Conservation (phyloP, 352 stramenopile species). For the Phytophthora chlamydospora region DNA sequence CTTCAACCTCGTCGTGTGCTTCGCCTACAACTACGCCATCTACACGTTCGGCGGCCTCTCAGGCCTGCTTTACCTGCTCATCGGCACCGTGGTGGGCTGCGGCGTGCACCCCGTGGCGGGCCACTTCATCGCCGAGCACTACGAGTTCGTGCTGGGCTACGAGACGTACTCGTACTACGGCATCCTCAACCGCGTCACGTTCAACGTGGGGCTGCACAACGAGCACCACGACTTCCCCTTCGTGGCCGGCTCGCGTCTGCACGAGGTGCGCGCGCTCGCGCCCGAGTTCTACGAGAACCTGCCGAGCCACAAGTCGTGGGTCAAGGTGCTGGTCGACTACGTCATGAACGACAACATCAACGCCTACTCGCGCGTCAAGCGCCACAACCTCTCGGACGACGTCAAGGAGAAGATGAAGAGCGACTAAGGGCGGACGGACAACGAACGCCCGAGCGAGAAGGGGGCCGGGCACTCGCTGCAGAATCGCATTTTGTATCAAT, state of each 20-base stretch:
- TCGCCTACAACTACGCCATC: constrained; percentile 89
- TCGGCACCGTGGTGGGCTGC: constrained; percentile 91
- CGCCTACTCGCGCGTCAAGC: constrained; percentile 94
- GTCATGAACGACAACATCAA: constrained; percentile 93
- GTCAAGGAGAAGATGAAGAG: constrained; percentile 79
- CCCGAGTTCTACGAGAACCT: constrained; percentile 97
- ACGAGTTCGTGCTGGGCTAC: constrained; percentile 94
- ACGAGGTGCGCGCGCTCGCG: constrained; percentile 89
- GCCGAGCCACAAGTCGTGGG: constrained; percentile 93
- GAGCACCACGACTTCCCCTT: constrained; percentile 98
- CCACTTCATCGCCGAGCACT: constrained; percentile 99
- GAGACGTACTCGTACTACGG: constrained; percentile 99
- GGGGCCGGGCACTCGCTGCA: constrained; percentile 1
- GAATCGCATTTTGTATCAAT: constrained; percentile 32
- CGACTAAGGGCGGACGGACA: constrained; percentile 49
- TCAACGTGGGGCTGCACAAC: constrained; percentile 99
- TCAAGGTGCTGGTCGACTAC: constrained; percentile 94
- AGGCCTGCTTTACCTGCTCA: constrained; percentile 93
- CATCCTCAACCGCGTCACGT: constrained; percentile 95
- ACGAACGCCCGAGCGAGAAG: no score
- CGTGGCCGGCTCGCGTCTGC: constrained; percentile 90
- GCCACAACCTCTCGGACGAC: constrained; percentile 57
- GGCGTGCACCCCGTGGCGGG: constrained; percentile 95
- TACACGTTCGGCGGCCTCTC: constrained; percentile 78
- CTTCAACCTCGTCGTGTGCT: constrained; percentile 84